phyloP scores from a whole-genome alignment of 2,329 filamentous ascomycete species.

The Talaromyces sp. region DNA sequence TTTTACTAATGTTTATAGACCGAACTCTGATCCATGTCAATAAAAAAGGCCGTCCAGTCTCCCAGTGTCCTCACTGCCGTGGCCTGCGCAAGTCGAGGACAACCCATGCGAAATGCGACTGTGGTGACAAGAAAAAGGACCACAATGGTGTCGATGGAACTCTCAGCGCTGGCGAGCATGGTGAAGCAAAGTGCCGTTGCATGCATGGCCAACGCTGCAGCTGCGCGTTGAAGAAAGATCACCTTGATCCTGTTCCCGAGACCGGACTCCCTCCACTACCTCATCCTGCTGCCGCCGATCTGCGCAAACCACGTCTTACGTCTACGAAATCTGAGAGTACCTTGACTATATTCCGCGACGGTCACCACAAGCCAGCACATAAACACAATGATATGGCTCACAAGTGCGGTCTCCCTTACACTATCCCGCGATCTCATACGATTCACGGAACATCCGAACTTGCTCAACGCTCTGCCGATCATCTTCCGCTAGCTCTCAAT shows the following conservation, averaged over 20 bases:
- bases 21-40: constrained; percentile 91
- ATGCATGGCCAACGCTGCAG: constrained; percentile 58
- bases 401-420: constrained; percentile 61
- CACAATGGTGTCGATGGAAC: constrained; percentile 27
- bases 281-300: constrained; percentile 43
- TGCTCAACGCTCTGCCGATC: constrained; percentile 52
- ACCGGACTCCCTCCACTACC: constrained; percentile 42
- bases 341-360: constrained; percentile 60
- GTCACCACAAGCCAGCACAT: constrained; percentile 63
- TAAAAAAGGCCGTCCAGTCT: constrained; percentile 95
- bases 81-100: constrained; percentile 92
- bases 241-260: constrained; percentile 50
- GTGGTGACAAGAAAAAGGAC: constrained; percentile 79
- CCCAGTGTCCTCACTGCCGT: constrained; percentile 96
- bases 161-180: constrained; percentile 27
- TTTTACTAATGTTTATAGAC: constrained; percentile 5
- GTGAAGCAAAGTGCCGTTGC: constrained; percentile 48
- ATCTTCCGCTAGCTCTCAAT: constrained; percentile 43
- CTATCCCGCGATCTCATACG: constrained; percentile 55
- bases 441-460: constrained; percentile 46
- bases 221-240: constrained; percentile 60
- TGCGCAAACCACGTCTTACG: constrained; percentile 55
- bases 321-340: constrained; percentile 58
- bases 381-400: constrained; percentile 63
- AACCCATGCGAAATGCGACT: constrained; percentile 94